Evolutionary conservation across 2,329 filamentous ascomycete genomes (phyloP), one percentile per base, ranked within the genome.

Genomic region (Corniculantispora saksenae): DNA sequence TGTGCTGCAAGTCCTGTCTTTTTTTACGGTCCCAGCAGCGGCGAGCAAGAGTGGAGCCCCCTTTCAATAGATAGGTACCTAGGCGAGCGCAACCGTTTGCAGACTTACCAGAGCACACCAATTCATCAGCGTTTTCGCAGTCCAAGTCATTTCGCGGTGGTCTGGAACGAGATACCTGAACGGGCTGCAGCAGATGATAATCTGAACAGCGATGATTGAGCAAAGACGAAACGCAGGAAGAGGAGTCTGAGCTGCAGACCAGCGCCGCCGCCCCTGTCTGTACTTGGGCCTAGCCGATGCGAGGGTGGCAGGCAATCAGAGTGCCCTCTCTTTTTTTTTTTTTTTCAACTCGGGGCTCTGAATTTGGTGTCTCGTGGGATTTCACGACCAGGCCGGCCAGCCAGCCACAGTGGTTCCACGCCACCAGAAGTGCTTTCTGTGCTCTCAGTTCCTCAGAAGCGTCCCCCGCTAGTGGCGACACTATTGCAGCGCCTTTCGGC

Each of bases 21-120:
- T n/a, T n/a, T n/a, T n/a, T n/a, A n/a, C n/a, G n/a, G n/a, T n/a
- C n/a, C n/a, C n/a, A n/a, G n/a, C n/a, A n/a, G n/a, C 6, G 10
- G 10, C 32, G 25, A 2, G 25, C 23, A 12, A 27, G 48, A 27
- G 48, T 29, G 48, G 48, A 29, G 48, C 23, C 13, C 15, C 12
- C 13, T 12, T n/a, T n/a, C n/a, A n/a, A n/a, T n/a, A n/a, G n/a
- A 51, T 12, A 61, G 79, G 21, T 2, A 12, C n/a, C n/a, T 23
- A 3, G 12, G 17, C 25, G 23, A 15, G 25, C 48, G 29, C 48
- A 27, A 29, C 48, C 23, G 23, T 51, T 51, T 51, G 48, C 48
- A 51, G 48, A 51, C 27, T 29, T 51, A 13, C 47, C 47, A 51
- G 17, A 25, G 47, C 38, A 17, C 47, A 50, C 21, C 47, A 21